A percentile compares a stretch with the other conserved stretches of the same genome.
These are phyloP conservation scores for Pythium apleroticum DNA, from an alignment of 352 stramenopile genomes.

Conservation along the genomic window DNA sequence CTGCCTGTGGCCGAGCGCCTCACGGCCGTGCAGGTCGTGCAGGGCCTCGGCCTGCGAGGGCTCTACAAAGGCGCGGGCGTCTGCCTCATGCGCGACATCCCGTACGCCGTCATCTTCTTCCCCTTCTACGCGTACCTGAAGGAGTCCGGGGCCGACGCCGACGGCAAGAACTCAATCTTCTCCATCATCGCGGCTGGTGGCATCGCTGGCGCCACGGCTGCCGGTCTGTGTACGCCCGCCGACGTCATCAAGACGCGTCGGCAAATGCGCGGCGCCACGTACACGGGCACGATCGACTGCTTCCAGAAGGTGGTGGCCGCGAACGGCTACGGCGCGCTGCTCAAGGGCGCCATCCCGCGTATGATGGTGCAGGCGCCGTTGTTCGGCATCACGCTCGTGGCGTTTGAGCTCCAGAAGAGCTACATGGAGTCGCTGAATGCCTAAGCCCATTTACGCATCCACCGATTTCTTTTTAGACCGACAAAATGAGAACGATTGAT, in stretches of 20 bases:
- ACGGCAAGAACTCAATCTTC: constrained; percentile 55
- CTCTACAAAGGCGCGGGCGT: constrained; percentile 87
- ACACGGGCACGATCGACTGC: constrained; percentile 85
- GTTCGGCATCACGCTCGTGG: constrained; percentile 82
- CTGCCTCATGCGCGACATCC: constrained; percentile 91
- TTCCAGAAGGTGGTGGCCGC: constrained; percentile 69
- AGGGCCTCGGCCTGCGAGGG: constrained; percentile 70
- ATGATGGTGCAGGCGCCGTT: constrained; percentile 88
- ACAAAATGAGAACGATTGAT: too few species aligned
- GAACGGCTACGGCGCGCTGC: constrained; percentile 81
- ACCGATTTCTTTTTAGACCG: too few species aligned
- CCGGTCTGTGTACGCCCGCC: constrained; percentile 55
- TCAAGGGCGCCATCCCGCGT: constrained; percentile 81
- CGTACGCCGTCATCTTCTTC: constrained; percentile 94
- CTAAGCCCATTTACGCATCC: constrained; percentile 1
- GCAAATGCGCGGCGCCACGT: constrained; percentile 78
- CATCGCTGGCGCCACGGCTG: constrained; percentile 58
- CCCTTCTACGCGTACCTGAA: constrained; percentile 82
- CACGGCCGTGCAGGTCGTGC: constrained; percentile 56
- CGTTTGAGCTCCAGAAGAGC: constrained; percentile 89
- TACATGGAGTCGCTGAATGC: constrained; percentile 67
- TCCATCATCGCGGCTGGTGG: constrained; percentile 68
- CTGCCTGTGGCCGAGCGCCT: constrained; percentile 61
- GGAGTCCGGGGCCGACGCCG: constrained; percentile 42
- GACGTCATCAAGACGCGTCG: constrained; percentile 91